phyloP scores from a whole-genome alignment of 1,139 yeast species.

The Blastobotrys petasosporus region DNA sequence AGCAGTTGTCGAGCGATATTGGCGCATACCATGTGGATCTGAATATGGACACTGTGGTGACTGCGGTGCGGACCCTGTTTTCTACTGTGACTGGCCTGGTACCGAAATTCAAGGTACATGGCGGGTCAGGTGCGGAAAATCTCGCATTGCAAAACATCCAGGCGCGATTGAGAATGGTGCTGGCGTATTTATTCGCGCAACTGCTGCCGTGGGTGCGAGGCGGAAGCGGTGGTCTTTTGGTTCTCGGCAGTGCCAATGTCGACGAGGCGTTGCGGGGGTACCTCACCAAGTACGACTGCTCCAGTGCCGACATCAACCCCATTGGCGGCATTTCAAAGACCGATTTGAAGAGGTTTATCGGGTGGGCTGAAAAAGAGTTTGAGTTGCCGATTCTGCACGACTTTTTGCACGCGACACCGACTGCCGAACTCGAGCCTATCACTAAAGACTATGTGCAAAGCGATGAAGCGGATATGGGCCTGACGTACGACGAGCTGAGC shows the following conservation, averaged over 20 bases:
- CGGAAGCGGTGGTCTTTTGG: constrained; percentile 70
- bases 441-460: constrained; percentile 88
- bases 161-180: constrained; percentile 91
- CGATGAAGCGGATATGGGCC: constrained; percentile 97
- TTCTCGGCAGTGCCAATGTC: constrained; percentile 94
- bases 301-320: constrained; percentile 94
- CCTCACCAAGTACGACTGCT: constrained; percentile 92
- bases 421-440: constrained; percentile 96
- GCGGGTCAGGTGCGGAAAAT: constrained; percentile 88
- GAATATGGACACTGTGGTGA: constrained; percentile 81
- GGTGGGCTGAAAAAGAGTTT: constrained; percentile 65
- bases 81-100: constrained; percentile 84
- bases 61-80: constrained; percentile 67
- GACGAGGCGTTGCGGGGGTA: constrained; percentile 96
- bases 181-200: constrained; percentile 89
- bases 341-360: constrained; percentile 79
- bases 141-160: constrained; percentile 93
- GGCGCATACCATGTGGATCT: constrained; percentile 89
- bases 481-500: constrained; percentile 90
- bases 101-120: constrained; percentile 86
- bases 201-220: constrained; percentile 90
- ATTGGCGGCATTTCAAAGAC: constrained; percentile 96
- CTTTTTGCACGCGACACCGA: constrained; percentile 86
- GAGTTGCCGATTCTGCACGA: constrained; percentile 70
- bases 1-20: constrained; percentile 61